A percentile compares a stretch with the other conserved stretches of the same genome.
Evolutionary conservation across 352 stramenopile genomes (phyloP).

Genomic region (Globisporangium sylvaticum): DNA sequence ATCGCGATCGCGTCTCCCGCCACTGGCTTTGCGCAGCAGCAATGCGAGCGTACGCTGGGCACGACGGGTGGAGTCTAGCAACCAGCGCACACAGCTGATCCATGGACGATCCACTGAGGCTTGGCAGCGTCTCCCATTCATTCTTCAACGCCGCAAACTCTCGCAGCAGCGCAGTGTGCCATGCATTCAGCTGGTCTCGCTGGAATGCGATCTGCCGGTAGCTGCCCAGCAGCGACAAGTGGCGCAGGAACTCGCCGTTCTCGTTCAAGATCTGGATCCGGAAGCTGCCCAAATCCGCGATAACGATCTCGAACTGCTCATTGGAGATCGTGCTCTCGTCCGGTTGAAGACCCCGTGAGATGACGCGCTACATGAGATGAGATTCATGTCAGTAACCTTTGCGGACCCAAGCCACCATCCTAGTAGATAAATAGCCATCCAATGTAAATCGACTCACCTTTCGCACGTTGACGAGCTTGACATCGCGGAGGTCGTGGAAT

Average conservation of each 20-base stretch:
- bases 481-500: constrained; percentile 49
- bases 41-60: constrained; percentile 31
- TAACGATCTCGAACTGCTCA: constrained; percentile 67
- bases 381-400: neutral
- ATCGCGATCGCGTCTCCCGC: constrained; percentile 24
- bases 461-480: constrained; percentile 54
- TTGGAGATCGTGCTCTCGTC: constrained; percentile 38
- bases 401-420: too few species aligned
- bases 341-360: constrained; percentile 32
- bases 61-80: constrained; percentile 38
- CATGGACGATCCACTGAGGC: constrained; percentile 28
- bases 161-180: constrained; percentile 26
- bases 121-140: constrained; percentile 10
- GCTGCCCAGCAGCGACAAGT: constrained; percentile 46
- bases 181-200: constrained; percentile 24
- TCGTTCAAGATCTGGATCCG: constrained; percentile 70
- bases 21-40: constrained; percentile 26
- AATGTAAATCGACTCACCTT: constrained; percentile 30
- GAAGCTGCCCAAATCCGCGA: constrained; percentile 64
- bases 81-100: constrained; percentile 30
- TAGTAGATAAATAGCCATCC: neutral
- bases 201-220: constrained; percentile 40
- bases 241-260: constrained; percentile 39
- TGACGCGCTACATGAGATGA: constrained; percentile 23
- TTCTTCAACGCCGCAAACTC: constrained; percentile 27